phyloP scores from a whole-genome alignment of 129 eudicot genomes.

The Flaveria trinervia region DNA sequence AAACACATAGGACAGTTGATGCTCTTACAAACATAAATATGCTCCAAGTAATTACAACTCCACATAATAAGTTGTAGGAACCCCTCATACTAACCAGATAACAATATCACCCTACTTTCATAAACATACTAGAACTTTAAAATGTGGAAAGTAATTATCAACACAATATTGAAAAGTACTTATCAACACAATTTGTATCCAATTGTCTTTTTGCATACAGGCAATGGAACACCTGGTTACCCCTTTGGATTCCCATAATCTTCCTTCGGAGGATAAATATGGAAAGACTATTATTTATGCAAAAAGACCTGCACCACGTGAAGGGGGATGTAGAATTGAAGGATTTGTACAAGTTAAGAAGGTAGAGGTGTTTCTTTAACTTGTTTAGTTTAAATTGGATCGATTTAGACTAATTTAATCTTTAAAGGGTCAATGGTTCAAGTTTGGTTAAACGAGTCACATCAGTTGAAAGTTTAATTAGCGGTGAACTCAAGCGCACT shows the following conservation, averaged over 20 bases:
- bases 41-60: too few relatives aligned
- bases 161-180: background rate
- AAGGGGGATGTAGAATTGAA: conserved; percentile 81
- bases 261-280: conserved; percentile 31
- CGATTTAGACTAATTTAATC: background rate
- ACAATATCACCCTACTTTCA: too few relatives aligned
- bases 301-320: conserved; percentile 61
- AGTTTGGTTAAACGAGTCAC: background rate
- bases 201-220: conserved; percentile 30
- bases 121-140: too few relatives aligned
- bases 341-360: conserved; percentile 75
- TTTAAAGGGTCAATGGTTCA: background rate
- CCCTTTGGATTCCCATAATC: conserved; percentile 34
- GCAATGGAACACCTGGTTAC: conserved; percentile 55
- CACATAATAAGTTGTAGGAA: too few relatives aligned
- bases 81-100: too few relatives aligned
- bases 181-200: background rate
- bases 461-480: background rate
- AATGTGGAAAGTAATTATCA: background rate
- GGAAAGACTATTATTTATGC: conserved; percentile 22
- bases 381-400: background rate
- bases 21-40: too few relatives aligned
- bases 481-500: too few relatives aligned
- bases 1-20: too few relatives aligned
- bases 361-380: conserved; percentile 27